Percentiles rank a stretch among this genome's conserved stretches.
These are phyloP conservation scores for Sedum album DNA, from an alignment of 164 flowering plant species.

Conservation along the genomic window DNA sequence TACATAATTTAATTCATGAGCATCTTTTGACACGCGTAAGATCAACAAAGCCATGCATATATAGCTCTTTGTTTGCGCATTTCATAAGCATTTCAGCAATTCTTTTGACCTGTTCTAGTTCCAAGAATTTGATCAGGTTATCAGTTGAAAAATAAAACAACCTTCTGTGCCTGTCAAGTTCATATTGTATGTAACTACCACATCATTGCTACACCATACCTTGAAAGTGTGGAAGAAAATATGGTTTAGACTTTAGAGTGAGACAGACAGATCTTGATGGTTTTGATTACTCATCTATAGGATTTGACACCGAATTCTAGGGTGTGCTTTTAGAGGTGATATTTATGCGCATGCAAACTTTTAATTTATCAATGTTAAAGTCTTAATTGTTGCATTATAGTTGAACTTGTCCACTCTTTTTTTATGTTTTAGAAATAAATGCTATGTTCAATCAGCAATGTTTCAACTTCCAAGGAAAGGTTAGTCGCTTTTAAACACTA, in stretches of 20 bases:
- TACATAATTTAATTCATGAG: not conserved
- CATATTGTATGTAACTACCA: not conserved
- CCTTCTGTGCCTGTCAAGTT: not conserved
- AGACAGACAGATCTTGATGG: not conserved
- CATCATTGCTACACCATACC: not conserved
- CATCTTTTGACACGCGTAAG: not conserved
- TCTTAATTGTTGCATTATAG: no score
- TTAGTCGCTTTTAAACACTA: slow-evolving; percentile 14
- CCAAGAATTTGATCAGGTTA: not conserved
- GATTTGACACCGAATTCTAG: not conserved
- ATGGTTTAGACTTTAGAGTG: not conserved
- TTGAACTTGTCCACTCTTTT: not conserved
- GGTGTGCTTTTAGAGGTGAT: not conserved
- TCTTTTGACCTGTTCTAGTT: not conserved
- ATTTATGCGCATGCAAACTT: not conserved
- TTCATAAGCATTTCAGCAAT: not conserved
- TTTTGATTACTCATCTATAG: not conserved
- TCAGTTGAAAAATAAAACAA: no score
- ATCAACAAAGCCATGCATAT: not conserved
- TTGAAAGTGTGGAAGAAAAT: not conserved
- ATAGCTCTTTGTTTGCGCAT: not conserved
- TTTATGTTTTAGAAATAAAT: slow-evolving; percentile 64
- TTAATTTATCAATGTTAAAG: not conserved
- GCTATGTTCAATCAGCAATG: slow-evolving; percentile 60
- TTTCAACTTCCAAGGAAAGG: slow-evolving; percentile 76